Conservation (phyloP, 2,329 filamentous ascomycete genomes). For the Pestalotiopsis sp. region DNA sequence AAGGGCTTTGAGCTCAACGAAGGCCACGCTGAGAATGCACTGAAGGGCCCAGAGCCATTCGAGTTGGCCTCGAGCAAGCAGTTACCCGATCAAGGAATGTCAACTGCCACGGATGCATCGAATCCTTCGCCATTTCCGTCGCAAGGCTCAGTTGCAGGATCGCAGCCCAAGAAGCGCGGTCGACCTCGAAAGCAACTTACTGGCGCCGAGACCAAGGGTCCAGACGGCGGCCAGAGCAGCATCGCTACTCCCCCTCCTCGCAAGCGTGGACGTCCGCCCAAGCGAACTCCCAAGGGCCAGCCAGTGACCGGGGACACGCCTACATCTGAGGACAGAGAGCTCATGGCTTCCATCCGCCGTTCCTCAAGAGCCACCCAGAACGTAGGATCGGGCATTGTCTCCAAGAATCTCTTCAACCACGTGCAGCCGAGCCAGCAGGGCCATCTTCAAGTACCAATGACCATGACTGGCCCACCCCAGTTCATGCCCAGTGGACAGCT, state of each 20-base stretch:
- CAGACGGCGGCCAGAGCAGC: too few relatives aligned
- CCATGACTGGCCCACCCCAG: not conserved
- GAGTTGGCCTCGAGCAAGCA: too few relatives aligned
- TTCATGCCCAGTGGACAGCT: not conserved
- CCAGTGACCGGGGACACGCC: not conserved
- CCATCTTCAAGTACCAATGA: not conserved
- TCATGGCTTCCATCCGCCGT: not conserved
- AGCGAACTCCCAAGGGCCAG: not conserved
- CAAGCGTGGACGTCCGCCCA: constrained; percentile 3
- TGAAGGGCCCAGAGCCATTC: too few relatives aligned
- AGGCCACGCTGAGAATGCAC: too few relatives aligned
- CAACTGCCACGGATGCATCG: not conserved
- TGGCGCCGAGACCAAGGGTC: too few relatives aligned
- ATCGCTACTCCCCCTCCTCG: not conserved
- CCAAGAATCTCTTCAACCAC: not conserved
- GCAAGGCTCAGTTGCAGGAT: not conserved
- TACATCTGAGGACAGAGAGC: not conserved
- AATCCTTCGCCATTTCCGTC: not conserved
- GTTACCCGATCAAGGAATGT: too few relatives aligned
- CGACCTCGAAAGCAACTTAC: constrained; percentile 7
- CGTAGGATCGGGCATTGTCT: too few relatives aligned
- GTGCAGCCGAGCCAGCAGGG: not conserved
- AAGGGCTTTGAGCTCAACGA: too few relatives aligned
- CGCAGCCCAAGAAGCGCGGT: not conserved
- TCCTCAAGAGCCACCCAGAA: not conserved